A percentile compares a stretch with the other conserved stretches of the same genome.
phyloP scores from a whole-genome alignment of 176 grass and related monocot genomes.

The Carex parvula region DNA sequence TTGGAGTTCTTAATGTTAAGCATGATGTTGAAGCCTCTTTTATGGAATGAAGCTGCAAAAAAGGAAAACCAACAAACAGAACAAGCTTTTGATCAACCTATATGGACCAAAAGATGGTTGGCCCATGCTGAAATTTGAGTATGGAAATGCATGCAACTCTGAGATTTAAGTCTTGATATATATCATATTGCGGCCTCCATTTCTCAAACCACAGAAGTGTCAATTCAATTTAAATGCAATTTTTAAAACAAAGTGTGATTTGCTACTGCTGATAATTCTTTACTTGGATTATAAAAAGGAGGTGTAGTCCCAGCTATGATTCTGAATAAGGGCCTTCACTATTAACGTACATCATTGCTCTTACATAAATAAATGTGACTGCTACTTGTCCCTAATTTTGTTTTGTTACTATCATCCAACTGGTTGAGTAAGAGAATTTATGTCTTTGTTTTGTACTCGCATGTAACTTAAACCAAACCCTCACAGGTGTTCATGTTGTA shows the following conservation, averaged over 20 bases:
- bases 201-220: neutral
- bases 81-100: neutral
- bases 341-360: neutral
- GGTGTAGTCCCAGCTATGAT: neutral
- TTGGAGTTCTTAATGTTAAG: neutral
- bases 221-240: neutral
- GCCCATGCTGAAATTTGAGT: neutral
- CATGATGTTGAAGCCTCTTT: neutral
- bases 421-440: neutral
- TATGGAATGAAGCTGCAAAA: neutral
- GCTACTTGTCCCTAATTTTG: neutral
- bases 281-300: neutral
- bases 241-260: neutral
- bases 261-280: neutral
- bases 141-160: neutral
- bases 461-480: neutral
- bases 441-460: neutral
- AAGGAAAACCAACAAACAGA: neutral
- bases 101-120: neutral
- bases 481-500: constrained; percentile 77
- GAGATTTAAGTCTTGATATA: neutral
- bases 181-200: neutral
- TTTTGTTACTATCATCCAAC: neutral
- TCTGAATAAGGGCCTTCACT: neutral
- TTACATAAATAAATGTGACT: neutral